These are phyloP conservation scores for Aureobasidium sp. DNA, from an alignment of 2,329 filamentous ascomycete genomes.

Conservation along the genomic window DNA sequence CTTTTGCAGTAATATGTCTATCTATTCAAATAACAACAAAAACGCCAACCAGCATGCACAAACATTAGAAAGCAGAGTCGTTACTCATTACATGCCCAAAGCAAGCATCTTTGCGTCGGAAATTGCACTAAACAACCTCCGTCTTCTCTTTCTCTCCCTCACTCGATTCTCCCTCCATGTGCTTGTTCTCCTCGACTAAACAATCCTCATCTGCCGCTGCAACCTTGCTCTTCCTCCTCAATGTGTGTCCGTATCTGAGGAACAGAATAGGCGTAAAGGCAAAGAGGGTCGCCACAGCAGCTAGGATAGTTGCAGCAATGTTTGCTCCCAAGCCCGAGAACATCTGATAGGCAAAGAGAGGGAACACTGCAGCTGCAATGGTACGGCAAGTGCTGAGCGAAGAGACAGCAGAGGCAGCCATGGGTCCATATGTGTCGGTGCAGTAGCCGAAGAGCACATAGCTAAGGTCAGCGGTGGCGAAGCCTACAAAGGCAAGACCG, in stretches of 20 bases:
- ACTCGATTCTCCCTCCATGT: slow-evolving; percentile 15
- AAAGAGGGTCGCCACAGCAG: slow-evolving; percentile 34
- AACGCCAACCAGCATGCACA: background rate
- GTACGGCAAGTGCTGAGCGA: slow-evolving; percentile 32
- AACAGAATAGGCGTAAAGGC: slow-evolving; percentile 20
- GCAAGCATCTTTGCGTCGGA: no score
- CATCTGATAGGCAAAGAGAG: slow-evolving; percentile 28
- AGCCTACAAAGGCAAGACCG: slow-evolving; percentile 37
- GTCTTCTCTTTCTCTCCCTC: slow-evolving; percentile 18
- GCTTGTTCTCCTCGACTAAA: slow-evolving; percentile 18
- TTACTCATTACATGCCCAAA: background rate
- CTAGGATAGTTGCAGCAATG: slow-evolving; percentile 22
- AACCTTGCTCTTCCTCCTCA: slow-evolving; percentile 19
- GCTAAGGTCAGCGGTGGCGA: slow-evolving; percentile 39
- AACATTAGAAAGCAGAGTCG: background rate
- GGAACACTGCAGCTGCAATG: slow-evolving; percentile 30
- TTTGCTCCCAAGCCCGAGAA: slow-evolving; percentile 10
- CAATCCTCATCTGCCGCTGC: slow-evolving; percentile 17
- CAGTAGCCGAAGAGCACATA: slow-evolving; percentile 34
- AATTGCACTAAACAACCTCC: background rate
- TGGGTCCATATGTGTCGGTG: slow-evolving; percentile 36
- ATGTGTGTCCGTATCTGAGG: slow-evolving; percentile 16
- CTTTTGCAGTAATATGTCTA: background rate
- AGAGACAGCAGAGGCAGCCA: slow-evolving; percentile 35
- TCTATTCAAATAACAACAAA: background rate